Base-by-base conservation (phyloP, 768 basidiomycete genomes). In the Grammothele lineata region DNA sequence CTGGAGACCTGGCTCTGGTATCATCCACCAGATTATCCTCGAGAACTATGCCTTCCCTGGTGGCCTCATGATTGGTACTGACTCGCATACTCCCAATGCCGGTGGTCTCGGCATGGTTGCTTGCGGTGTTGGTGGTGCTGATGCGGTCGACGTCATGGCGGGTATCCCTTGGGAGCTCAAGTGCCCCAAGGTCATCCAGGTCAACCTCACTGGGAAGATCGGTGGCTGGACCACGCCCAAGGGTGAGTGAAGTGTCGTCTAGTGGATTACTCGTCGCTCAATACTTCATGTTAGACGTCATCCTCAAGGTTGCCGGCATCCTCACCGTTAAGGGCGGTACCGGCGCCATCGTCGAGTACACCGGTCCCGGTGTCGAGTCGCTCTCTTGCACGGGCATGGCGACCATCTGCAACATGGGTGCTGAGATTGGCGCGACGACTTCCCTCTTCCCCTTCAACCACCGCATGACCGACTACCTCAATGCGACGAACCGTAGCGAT, bases 381-480 rank as follows among this genome's bases (percentile, higher is more conserved):
- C 80, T 99, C 51, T 96, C 93, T 39, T 92, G 88, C 80, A 99
- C 95, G 39, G 95, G 95, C 69, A 96, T 98, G 94, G 95, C 92
- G 43, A 98, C 95, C 18, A 95, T 99, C 62, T 97, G 95, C 70
- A 99, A 97, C 82, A 99, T 98, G 95, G 95, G 95, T 77, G 95
- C 95, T 58, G 95, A 99, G 71, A 97, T 98, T 61, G 95, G 95
- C 66, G 96, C 96, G 30, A 99, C 96, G 9, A 98, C 96, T 18
- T 97, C 95, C 15, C 71, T 98, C 58, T 99, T 99, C 91, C 96
- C 96, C 60, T 98, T 88, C 84, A 99, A 98, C 75, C 66, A 73
- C 56, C 91, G 94, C 62, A 98, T 98, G 96, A 77, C 65, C 60
- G 78, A 85, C 64, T 99, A 97, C 72, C 75, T 99, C 66, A 80